Conservation (phyloP, 2,329 filamentous ascomycete genomes). For the Aspergillus sp. region DNA sequence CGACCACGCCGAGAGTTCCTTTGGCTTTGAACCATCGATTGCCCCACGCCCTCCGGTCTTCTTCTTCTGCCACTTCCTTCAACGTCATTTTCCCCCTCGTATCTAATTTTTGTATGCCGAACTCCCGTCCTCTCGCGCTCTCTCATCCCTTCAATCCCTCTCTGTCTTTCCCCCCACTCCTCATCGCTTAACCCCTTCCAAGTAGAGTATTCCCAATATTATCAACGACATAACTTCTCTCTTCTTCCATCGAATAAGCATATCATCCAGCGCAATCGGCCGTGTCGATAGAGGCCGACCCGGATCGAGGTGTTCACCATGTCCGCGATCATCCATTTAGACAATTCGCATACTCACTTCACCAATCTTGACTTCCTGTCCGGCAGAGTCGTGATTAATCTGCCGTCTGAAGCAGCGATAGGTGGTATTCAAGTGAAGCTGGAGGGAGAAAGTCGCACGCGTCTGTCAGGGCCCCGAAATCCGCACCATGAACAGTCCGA, state of each 20-base stretch:
- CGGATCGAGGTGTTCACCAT: constrained; percentile 32
- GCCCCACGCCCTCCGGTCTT: constrained; percentile 13
- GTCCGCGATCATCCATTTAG: constrained; percentile 47
- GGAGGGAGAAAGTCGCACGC: constrained; percentile 49
- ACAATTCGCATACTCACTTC: constrained; percentile 44
- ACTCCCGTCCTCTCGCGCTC: constrained; percentile 3
- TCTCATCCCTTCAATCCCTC: neutral
- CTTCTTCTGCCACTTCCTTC: constrained; percentile 2
- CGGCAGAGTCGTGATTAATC: constrained; percentile 45
- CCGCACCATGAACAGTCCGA: constrained; percentile 43
- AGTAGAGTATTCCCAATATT: neutral
- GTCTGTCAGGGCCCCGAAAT: constrained; percentile 41
- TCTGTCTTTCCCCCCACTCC: neutral
- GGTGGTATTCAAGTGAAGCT: constrained; percentile 49
- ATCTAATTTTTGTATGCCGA: constrained; percentile 8
- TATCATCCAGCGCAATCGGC: neutral
- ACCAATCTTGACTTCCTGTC: constrained; percentile 51
- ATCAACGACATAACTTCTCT: neutral
- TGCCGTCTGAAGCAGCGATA: constrained; percentile 44
- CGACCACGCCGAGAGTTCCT: neutral
- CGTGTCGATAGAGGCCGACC: neutral
- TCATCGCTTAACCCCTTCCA: neutral
- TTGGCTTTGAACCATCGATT: neutral
- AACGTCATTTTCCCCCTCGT: constrained; percentile 14
- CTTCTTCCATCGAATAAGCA: neutral